phyloP scores from a whole-genome alignment of 371 early-diverging fungal genomes.

The Mortierella sp. region DNA sequence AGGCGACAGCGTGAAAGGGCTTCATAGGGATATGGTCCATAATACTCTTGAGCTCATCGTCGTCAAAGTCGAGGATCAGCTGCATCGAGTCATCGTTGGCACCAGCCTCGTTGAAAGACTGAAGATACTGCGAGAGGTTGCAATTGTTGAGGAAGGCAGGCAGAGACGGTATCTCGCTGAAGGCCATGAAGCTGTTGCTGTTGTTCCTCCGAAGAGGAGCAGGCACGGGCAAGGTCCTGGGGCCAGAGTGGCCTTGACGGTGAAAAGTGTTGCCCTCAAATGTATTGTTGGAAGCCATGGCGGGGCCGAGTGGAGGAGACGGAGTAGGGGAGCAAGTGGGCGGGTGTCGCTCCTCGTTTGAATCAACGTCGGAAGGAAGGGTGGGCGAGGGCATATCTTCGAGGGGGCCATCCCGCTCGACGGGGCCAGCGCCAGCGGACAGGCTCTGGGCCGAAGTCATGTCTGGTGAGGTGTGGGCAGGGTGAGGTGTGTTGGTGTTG shows the following conservation, averaged over 20 bases:
- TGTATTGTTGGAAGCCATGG: constrained; percentile 2
- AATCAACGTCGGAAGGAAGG: constrained; percentile 43
- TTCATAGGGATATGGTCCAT: constrained; percentile 58
- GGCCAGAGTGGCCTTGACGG: constrained; percentile 1
- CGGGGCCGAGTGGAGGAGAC: constrained; percentile 8
- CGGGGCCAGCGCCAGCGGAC: constrained; percentile 5
- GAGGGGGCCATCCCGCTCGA: constrained; percentile 6
- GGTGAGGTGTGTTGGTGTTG: neutral
- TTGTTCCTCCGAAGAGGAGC: constrained; percentile 35
- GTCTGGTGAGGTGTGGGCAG: neutral
- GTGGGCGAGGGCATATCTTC: constrained; percentile 39
- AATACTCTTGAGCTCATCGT: constrained; percentile 60
- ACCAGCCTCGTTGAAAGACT: constrained; percentile 60
- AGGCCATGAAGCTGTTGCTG: constrained; percentile 43
- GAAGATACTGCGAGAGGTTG: constrained; percentile 60
- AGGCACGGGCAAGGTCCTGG: constrained; percentile 35
- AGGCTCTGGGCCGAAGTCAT: constrained; percentile 30
- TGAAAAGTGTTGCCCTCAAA: neutral
- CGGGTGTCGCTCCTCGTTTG: constrained; percentile 28
- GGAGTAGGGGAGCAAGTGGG: constrained; percentile 32
- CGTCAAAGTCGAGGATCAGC: constrained; percentile 60
- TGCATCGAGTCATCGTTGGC: constrained; percentile 61
- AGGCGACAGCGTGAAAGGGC: constrained; percentile 62
- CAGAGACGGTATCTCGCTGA: constrained; percentile 42
- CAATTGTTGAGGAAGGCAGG: constrained; percentile 56